phyloP scores from a whole-genome alignment of 768 basidiomycete species.

The Tubosaeta sp. region DNA sequence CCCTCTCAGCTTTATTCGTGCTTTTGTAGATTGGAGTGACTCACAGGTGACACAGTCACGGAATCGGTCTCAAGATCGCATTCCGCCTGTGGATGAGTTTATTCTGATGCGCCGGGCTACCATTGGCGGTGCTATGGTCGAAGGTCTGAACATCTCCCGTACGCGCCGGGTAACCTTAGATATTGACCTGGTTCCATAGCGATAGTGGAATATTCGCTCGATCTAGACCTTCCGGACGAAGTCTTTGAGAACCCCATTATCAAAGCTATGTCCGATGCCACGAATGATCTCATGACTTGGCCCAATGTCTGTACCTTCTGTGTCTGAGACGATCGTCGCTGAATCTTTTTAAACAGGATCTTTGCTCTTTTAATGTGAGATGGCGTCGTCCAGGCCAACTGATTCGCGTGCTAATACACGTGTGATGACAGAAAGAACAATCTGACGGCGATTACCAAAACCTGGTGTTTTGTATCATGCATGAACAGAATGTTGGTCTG shows the following conservation, averaged over 20 bases:
- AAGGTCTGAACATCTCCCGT: conserved; percentile 25
- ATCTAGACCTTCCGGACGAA: conserved; percentile 34
- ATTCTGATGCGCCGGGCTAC: conserved; percentile 35
- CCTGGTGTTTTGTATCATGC: conserved; percentile 38
- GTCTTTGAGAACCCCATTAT: conserved; percentile 34
- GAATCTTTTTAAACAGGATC: conserved; percentile 21
- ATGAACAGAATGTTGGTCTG: conserved; percentile 30
- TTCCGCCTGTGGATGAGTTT: conserved; percentile 37
- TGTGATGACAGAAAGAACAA: conserved; percentile 34
- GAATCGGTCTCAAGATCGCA: conserved; percentile 33
- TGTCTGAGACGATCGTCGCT: conserved; percentile 5
- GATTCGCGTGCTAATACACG: conserved; percentile 8
- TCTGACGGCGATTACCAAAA: conserved; percentile 39
- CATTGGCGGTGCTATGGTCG: conserved; percentile 36
- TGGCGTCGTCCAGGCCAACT: not conserved
- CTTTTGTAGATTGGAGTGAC: conserved; percentile 33
- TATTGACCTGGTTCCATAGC: conserved; percentile 19
- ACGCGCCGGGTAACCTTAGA: not conserved
- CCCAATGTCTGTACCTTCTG: conserved; percentile 30
- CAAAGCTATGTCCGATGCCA: conserved; percentile 37
- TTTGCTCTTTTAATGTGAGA: conserved; percentile 29
- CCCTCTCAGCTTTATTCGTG: conserved; percentile 29
- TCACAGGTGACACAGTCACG: conserved; percentile 35
- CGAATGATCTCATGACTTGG: conserved; percentile 39
- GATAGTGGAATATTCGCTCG: conserved; percentile 35